phyloP scores from a whole-genome alignment of 495 filamentous ascomycete genomes.

The Entonaema liquescens region DNA sequence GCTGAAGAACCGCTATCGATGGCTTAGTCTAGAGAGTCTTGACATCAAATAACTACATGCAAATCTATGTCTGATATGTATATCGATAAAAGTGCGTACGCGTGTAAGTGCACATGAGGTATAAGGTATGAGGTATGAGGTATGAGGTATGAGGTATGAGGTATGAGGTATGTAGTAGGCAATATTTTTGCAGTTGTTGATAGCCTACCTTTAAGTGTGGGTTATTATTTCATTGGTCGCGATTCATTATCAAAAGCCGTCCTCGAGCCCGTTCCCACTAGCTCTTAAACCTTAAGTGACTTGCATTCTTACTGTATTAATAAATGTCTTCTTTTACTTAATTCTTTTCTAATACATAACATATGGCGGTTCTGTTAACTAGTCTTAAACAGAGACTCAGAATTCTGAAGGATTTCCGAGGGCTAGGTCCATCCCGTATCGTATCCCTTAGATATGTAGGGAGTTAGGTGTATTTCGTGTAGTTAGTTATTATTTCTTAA shows the following conservation, averaged over 20 bases:
- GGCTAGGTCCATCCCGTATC: not conserved
- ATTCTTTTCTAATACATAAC: not conserved
- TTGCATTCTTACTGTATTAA: conserved; percentile 10
- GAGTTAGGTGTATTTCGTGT: not conserved
- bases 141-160: no score
- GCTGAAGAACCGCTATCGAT: conserved; percentile 11
- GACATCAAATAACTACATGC: conserved; percentile 3
- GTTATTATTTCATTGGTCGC: conserved; percentile 24
- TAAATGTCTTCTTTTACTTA: not conserved
- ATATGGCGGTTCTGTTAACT: not conserved
- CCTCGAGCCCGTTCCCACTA: no score
- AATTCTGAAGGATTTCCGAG: not conserved
- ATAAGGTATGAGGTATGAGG: not conserved
- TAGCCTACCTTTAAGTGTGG: not conserved
- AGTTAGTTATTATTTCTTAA: not conserved
- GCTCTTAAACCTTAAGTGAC: not conserved
- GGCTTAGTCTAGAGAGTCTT: conserved; percentile 12
- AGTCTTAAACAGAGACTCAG: not conserved
- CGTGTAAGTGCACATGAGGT: conserved; percentile 6
- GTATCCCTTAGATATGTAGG: not conserved
- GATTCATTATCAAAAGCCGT: conserved; percentile 11
- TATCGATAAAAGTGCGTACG: not conserved
- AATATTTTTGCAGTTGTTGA: conserved; percentile 20
- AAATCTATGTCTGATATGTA: not conserved
- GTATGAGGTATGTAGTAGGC: conserved; percentile 25